These are phyloP conservation scores for Hygrophoropsis aurantiaca DNA, from an alignment of 768 basidiomycete genomes.

Conservation along the genomic window DNA sequence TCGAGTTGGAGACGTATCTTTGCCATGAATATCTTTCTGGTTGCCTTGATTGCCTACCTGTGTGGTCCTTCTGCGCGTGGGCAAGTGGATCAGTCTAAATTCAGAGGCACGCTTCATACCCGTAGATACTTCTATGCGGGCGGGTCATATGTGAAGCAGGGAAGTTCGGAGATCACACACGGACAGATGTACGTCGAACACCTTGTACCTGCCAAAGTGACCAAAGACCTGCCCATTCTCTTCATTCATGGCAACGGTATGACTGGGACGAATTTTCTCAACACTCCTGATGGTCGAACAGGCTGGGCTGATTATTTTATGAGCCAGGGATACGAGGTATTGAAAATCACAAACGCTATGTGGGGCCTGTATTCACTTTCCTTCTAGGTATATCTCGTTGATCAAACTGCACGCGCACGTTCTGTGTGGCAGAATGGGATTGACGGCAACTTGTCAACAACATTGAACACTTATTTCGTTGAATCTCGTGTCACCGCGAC, in stretches of 20 bases:
- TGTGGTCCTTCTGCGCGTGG: neutral
- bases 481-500: slow-evolving; percentile 47
- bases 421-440: slow-evolving; percentile 41
- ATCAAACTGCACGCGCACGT: slow-evolving; percentile 46
- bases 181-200: slow-evolving; percentile 57
- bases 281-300: slow-evolving; percentile 51
- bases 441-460: slow-evolving; percentile 36
- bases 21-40: too few species aligned
- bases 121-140: slow-evolving; percentile 52
- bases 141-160: slow-evolving; percentile 35
- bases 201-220: slow-evolving; percentile 39
- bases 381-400: slow-evolving; percentile 42
- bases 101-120: slow-evolving; percentile 39
- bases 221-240: slow-evolving; percentile 41
- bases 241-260: slow-evolving; percentile 52
- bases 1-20: too few species aligned
- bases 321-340: slow-evolving; percentile 51
- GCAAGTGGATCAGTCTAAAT: neutral
- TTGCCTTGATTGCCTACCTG: too few species aligned
- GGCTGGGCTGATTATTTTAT: slow-evolving; percentile 59
- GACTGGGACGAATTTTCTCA: slow-evolving; percentile 53
- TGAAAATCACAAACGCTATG: neutral
- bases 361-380: neutral
- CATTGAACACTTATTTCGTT: slow-evolving; percentile 18
- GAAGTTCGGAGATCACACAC: slow-evolving; percentile 36